Evolutionary conservation across 345 rosid genomes (phyloP).

Genomic region (Durio zibethinus): DNA sequence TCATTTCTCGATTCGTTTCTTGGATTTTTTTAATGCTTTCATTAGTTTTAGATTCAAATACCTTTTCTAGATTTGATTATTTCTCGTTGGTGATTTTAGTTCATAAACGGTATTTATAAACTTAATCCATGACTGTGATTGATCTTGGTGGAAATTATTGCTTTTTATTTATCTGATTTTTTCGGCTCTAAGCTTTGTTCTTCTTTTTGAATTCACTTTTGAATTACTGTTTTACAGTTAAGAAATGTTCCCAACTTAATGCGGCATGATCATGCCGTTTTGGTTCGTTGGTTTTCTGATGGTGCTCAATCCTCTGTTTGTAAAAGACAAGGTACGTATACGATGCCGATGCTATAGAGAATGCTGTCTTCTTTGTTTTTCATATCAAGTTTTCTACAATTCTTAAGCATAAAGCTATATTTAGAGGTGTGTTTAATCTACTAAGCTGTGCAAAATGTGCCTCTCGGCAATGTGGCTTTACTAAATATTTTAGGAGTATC

Average conservation of each 20-base stretch:
- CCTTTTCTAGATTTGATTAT: neutral
- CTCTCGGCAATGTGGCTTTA: neutral
- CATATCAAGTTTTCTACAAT: neutral
- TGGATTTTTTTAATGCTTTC: slow-evolving; percentile 2
- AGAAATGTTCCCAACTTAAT: slow-evolving; percentile 47
- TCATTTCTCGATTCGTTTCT: neutral
- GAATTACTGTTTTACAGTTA: slow-evolving; percentile 41
- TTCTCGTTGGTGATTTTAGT: neutral
- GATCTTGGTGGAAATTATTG: neutral
- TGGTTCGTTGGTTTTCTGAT: slow-evolving; percentile 58
- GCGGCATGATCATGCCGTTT: slow-evolving; percentile 45
- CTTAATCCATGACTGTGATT: neutral
- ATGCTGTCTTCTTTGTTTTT: neutral
- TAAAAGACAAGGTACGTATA: slow-evolving; percentile 51
- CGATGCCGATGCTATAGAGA: neutral
- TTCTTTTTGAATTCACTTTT: neutral
- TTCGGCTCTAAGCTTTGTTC: neutral
- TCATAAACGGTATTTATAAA: neutral
- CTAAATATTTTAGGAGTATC: neutral
- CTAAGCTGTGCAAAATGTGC: neutral
- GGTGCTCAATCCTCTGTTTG: slow-evolving; percentile 30
- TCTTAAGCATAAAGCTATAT: neutral
- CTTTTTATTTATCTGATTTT: neutral
- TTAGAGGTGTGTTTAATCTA: neutral
- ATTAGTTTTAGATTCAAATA: slow-evolving; percentile 10